A percentile compares a stretch with the other conserved stretches of the same genome.
Conservation (phyloP, 768 basidiomycete genomes). For the Suillus tomentosus region DNA sequence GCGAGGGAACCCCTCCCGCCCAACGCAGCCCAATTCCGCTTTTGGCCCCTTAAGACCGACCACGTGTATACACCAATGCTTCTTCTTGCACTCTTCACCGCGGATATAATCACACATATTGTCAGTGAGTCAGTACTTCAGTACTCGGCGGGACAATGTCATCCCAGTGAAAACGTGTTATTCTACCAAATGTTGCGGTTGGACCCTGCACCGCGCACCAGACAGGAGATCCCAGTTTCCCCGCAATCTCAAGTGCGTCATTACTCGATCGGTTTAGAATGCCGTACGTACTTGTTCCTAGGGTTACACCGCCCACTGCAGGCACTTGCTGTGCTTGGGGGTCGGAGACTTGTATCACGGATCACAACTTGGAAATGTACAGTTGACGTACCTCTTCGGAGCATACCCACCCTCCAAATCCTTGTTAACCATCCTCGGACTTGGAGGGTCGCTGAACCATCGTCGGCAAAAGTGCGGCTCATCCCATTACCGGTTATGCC, state of each 20-base stretch:
- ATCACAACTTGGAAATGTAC: background rate
- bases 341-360: background rate
- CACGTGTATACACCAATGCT: background rate
- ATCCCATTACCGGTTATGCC: background rate
- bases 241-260: slow-evolving; percentile 8
- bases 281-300: slow-evolving; percentile 1
- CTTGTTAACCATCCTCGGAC: background rate
- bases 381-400: background rate
- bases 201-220: no score
- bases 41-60: background rate
- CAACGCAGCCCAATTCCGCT: slow-evolving; percentile 4
- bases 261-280: background rate
- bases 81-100: background rate
- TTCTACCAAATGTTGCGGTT: no score
- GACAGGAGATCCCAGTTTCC: background rate
- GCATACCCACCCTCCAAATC: background rate
- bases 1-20: slow-evolving; percentile 7
- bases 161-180: background rate
- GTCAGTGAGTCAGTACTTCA: background rate
- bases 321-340: background rate
- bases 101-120: slow-evolving; percentile 5
- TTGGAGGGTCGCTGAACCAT: background rate
- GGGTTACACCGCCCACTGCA: background rate
- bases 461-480: background rate
- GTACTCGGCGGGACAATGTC: background rate